Evolutionary conservation across 495 filamentous ascomycete species (phyloP), one percentile per base, ranked within the genome.

Genomic region (Coniosporium apollinis): DNA sequence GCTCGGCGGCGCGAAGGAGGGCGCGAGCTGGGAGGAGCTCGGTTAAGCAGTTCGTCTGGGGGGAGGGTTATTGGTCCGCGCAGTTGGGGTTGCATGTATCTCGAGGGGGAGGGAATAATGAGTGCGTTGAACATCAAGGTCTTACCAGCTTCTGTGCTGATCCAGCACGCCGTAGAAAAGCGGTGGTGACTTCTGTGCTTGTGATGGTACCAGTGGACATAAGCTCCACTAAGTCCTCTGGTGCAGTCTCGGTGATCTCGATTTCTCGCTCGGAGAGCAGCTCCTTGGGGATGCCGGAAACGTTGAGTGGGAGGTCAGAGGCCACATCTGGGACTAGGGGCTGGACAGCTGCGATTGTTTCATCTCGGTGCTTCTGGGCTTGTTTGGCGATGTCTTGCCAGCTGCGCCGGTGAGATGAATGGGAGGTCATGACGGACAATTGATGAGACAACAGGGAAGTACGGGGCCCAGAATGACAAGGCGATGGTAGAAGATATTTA

Each of bases 161-260:
- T 6, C 58, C 66, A 2, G 74, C 71, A 19, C 74, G 62, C 28
- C 72, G 64, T 2, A 67, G 56, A 44, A 76, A 79, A 3, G 70
- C 73, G 4, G 52, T 65, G 0, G 63, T 70, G 5, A 76, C 60
- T 16, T 60, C 50, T 0, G 56, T 46, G 3, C 58, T 55, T 3
- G 55, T 60, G 2, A 72, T 40, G 13, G 61, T 41, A 3, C 64
- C 58, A 5, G 45, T 57, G 3, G 63, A 57, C 1, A 76, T 52
- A 30, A 58, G 49, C 3, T 41, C 37, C 2, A 68, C 41, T 0
- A 74, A 58, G 2, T 52, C 42, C 15, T 58, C 54, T 10, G 64
- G 54, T 0, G 57, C 35, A 21, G 54, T 56, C 36, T 69, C 66
- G 2, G 69, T 74, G 31, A 71, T 67, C 18, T 58, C 35, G 3